Evolutionary conservation across 108 stramenopile species (phyloP).

Genomic region (Skeletonema potamos): DNA sequence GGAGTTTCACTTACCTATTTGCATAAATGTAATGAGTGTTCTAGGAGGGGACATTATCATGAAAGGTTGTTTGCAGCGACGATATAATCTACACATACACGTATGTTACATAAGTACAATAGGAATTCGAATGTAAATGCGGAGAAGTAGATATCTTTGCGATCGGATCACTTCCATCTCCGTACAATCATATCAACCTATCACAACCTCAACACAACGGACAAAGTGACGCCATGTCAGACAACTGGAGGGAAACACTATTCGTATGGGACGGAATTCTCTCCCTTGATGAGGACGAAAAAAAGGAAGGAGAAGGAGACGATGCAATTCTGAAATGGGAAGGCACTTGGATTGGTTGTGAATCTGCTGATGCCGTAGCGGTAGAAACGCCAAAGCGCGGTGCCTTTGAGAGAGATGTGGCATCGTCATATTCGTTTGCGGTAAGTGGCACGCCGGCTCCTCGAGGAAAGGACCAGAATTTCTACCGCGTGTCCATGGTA

Average conservation of each 20-base stretch:
- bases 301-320: slow-evolving; percentile 4
- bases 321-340: slow-evolving; percentile 41
- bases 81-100: no score
- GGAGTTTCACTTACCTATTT: no score
- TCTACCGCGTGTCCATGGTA: slow-evolving; percentile 23
- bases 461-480: not conserved
- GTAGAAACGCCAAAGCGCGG: slow-evolving; percentile 56
- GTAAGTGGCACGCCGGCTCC: slow-evolving; percentile 36
- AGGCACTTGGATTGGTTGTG: slow-evolving; percentile 57
- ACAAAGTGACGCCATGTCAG: slow-evolving; percentile 21
- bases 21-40: no score
- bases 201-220: no score
- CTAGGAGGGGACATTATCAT: no score
- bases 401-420: slow-evolving; percentile 45
- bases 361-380: slow-evolving; percentile 45
- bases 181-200: no score
- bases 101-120: no score
- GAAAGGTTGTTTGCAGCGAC: no score
- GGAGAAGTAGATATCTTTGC: no score
- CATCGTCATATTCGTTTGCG: slow-evolving; percentile 50
- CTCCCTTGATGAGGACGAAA: slow-evolving; percentile 11
- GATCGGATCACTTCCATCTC: no score
- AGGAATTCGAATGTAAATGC: no score
- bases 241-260: slow-evolving; percentile 51
- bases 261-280: slow-evolving; percentile 71